Evolutionary conservation across 129 eudicot genomes (phyloP), one percentile per base, ranked within the genome.

Genomic region (sunflower (Helianthus annuus)): DNA sequence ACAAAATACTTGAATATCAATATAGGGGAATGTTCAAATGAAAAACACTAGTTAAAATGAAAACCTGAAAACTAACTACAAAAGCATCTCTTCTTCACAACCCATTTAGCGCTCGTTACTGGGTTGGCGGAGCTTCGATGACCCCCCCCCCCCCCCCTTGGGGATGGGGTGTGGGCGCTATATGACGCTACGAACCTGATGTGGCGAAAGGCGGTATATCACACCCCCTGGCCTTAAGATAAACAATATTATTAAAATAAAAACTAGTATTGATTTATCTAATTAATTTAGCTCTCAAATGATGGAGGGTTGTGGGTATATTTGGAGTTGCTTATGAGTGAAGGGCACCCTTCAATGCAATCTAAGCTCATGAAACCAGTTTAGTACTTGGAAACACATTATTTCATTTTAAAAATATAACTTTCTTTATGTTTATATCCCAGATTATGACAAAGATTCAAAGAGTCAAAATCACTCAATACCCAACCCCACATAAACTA

Each of bases 361-460:
- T 78, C 60, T 70, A 71, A 29, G 61, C 61, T 71, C 19, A 15
- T 72, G 63, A 64, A 13, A 48, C 22, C 75, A 57, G 75, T 36
- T 69, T 48, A 17, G 52, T 54, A 49, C 59, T 48, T 54, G 8
- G 46, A 75, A 66, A 55, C 36, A 66, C 58, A 42, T 55, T 14
- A 42, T 17, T 75, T 66, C 61, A 45, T 15, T 27, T 38, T 3
- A 52, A 29, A 63, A 53, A 60, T 5, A 44, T 22, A 80, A 73
- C 60, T 22, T 62, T 74, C 17, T 27, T 68, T 68, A 68, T 38
- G 68, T 27, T 70, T 72, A 76, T 82, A 83, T 79, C 86, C 66
- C 73, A 82, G 83, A 80, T 81, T 77, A 83, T 81, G 86, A 85
- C 95, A 90, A 90, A 80, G 76, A 84, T 84, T 81, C 86, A 78